phyloP scores from a whole-genome alignment of 2,329 filamentous ascomycete species.

The Penicillium thymicola region DNA sequence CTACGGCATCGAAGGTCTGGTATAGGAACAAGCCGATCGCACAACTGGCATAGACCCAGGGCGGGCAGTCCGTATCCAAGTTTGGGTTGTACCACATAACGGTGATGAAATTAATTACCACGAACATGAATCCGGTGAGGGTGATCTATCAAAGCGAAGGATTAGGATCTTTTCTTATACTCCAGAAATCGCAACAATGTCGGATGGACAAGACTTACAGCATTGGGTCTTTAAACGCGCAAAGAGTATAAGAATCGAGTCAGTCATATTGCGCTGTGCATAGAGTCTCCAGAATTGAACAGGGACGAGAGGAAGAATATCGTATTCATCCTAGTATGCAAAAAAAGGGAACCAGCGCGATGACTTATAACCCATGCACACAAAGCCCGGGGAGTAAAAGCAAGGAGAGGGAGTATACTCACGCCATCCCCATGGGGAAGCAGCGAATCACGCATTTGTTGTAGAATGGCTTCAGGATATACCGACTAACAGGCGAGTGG shows the following conservation, averaged over 20 bases:
- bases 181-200: background rate
- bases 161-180: constrained; percentile 15
- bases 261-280: constrained; percentile 8
- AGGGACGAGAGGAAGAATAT: background rate
- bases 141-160: constrained; percentile 61
- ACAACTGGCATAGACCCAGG: constrained; percentile 95
- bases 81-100: constrained; percentile 95
- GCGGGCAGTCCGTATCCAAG: constrained; percentile 86
- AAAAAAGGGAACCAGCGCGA: background rate
- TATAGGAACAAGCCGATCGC: constrained; percentile 87
- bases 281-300: background rate
- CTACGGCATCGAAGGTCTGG: constrained; percentile 97
- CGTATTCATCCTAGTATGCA: background rate
- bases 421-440: constrained; percentile 95
- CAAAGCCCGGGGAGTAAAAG: background rate
- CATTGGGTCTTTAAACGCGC: constrained; percentile 44
- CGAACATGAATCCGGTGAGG: constrained; percentile 82
- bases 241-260: constrained; percentile 8
- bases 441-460: constrained; percentile 88
- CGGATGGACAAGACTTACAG: constrained; percentile 36
- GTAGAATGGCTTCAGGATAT: constrained; percentile 97
- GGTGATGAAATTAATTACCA: constrained; percentile 84
- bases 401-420: constrained; percentile 36
- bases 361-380: constrained; percentile 9
- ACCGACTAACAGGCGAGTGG: constrained; percentile 82